A percentile compares a stretch with the other conserved stretches of the same genome.
phyloP scores from a whole-genome alignment of 352 stramenopile species.

The Phytophthora colocasiae region DNA sequence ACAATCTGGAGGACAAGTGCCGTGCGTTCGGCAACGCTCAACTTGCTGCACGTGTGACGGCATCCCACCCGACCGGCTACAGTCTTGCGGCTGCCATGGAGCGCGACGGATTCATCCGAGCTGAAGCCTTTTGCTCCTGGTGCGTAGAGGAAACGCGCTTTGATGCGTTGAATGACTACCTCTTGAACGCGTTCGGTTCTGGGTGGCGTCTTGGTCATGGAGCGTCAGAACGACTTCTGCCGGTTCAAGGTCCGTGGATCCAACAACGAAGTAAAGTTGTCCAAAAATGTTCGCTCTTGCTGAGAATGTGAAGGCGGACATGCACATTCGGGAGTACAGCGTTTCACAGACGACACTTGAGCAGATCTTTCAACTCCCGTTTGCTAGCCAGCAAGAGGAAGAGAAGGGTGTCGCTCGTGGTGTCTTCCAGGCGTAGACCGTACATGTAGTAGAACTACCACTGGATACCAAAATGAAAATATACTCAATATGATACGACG shows the following conservation, averaged over 20 bases:
- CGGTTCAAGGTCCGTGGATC: conserved; percentile 67
- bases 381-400: conserved; percentile 72
- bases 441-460: background rate
- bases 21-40: conserved; percentile 45
- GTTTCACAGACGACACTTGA: conserved; percentile 87
- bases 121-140: conserved; percentile 56
- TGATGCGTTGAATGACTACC: conserved; percentile 34
- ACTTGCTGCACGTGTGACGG: conserved; percentile 41
- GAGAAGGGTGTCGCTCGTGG: conserved; percentile 37
- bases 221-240: conserved; percentile 61
- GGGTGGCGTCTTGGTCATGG: conserved; percentile 36
- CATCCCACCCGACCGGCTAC: conserved; percentile 65
- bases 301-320: conserved; percentile 49
- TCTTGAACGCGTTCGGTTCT: conserved; percentile 37
- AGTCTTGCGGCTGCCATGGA: conserved; percentile 53
- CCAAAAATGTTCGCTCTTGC: conserved; percentile 75
- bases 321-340: conserved; percentile 82
- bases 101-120: conserved; percentile 48
- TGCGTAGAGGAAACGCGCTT: conserved; percentile 64
- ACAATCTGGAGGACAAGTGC: conserved; percentile 41
- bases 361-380: conserved; percentile 92
- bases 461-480: conserved; percentile 1
- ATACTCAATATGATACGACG: conserved; percentile 11
- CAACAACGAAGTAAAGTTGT: conserved; percentile 47
- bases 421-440: conserved; percentile 20